Evolutionary conservation across 2,329 filamentous ascomycete species (phyloP).

Genomic region (Hawksworthiomyces lignivorus): DNA sequence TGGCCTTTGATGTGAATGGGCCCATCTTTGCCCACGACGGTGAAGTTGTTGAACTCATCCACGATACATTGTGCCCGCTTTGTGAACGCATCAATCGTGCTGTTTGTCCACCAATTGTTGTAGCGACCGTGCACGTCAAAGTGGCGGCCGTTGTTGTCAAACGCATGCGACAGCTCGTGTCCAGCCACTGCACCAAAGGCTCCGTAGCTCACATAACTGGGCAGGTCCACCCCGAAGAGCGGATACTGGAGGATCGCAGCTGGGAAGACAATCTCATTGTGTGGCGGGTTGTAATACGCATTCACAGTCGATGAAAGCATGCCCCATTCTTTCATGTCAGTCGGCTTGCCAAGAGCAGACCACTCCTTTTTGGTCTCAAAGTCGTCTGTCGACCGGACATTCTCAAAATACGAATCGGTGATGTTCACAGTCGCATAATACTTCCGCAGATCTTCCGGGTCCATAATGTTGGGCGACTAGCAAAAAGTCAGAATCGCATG

Average conservation of each 20-base stretch:
- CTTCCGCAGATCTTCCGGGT: slow-evolving; percentile 44
- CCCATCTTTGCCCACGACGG: slow-evolving; percentile 46
- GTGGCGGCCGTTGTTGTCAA: slow-evolving; percentile 57
- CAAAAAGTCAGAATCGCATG: no score
- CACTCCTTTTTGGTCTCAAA: slow-evolving; percentile 44
- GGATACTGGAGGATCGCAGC: slow-evolving; percentile 64
- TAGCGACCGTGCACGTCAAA: slow-evolving; percentile 59
- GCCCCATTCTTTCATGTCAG: slow-evolving; percentile 51
- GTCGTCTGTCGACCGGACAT: slow-evolving; percentile 42
- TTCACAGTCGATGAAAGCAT: slow-evolving; percentile 57
- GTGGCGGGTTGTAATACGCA: slow-evolving; percentile 55
- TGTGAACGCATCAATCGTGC: slow-evolving; percentile 50
- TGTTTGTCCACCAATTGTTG: slow-evolving; percentile 59
- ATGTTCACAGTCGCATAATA: slow-evolving; percentile 51
- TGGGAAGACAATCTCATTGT: slow-evolving; percentile 63
- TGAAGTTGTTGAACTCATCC: slow-evolving; percentile 57
- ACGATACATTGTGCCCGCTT: slow-evolving; percentile 57
- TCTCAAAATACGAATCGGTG: slow-evolving; percentile 47
- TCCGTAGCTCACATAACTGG: slow-evolving; percentile 61
- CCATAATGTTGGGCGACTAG: slow-evolving; percentile 47
- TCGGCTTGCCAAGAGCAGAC: slow-evolving; percentile 51
- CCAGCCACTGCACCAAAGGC: slow-evolving; percentile 60
- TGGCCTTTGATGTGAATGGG: slow-evolving; percentile 55
- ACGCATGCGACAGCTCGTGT: slow-evolving; percentile 63
- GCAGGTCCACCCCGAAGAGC: slow-evolving; percentile 54